Conservation (phyloP, 73 alveolate genomes). For the Blepharisma japonicum region DNA sequence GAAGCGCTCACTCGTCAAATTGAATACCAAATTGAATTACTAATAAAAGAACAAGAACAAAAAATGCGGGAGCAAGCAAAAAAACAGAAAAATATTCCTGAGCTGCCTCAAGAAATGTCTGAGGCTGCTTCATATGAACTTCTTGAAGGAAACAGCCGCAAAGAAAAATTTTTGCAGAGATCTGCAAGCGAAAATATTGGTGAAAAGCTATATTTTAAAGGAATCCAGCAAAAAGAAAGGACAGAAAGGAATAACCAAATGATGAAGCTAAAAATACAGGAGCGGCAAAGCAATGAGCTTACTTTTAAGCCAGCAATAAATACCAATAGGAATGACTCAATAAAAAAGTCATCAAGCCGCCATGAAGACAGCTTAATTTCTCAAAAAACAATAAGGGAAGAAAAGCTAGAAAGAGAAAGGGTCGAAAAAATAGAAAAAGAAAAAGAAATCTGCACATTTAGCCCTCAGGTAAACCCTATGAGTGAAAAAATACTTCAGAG, state of each 20-base stretch:
- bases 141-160: no score
- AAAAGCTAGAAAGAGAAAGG: constrained; percentile 2
- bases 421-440: neutral
- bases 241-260: no score
- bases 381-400: constrained; percentile 5
- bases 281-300: neutral
- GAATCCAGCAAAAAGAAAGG: constrained; percentile 7
- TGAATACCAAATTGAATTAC: neutral
- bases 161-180: no score
- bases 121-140: no score
- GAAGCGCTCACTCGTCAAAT: constrained; percentile 14
- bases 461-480: neutral
- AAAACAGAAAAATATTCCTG: no score
- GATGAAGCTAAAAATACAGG: neutral
- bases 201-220: constrained; percentile 20
- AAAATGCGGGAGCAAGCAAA: no score
- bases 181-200: neutral
- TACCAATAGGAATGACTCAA: neutral
- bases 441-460: constrained; percentile 18
- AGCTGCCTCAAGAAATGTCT: no score
- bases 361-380: neutral
- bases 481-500: neutral
- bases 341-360: neutral
- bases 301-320: constrained; percentile 27
- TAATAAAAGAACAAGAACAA: neutral